phyloP scores from a whole-genome alignment of 2,329 filamentous ascomycete genomes.

The Paecilomyces sp. region DNA sequence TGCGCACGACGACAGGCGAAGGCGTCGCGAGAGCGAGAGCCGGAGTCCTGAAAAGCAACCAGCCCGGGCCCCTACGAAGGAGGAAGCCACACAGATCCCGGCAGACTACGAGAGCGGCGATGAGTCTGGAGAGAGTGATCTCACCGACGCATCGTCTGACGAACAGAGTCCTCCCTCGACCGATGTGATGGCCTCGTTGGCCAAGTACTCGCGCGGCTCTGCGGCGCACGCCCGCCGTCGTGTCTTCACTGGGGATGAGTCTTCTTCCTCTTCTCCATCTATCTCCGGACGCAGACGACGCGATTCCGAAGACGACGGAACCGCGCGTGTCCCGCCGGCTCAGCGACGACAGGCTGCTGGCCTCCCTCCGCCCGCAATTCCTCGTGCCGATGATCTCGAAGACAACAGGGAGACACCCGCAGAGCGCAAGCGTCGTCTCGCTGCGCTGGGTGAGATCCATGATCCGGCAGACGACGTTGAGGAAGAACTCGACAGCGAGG shows the following conservation, averaged over 20 bases:
- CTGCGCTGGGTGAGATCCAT: slow-evolving; percentile 31
- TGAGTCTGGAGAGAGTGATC: slow-evolving; percentile 1
- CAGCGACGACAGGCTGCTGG: slow-evolving; percentile 26
- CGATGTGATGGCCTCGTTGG: slow-evolving; percentile 31
- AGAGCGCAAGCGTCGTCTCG: slow-evolving; percentile 40
- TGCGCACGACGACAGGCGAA: slow-evolving; percentile 17
- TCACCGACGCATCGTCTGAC: slow-evolving; percentile 8
- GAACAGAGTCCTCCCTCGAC: slow-evolving; percentile 20
- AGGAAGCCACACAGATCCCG: slow-evolving; percentile 1
- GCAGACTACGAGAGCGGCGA: slow-evolving; percentile 6
- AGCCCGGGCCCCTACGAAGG: slow-evolving; percentile 5
- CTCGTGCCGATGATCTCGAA: slow-evolving; percentile 16
- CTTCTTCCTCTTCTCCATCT: slow-evolving; percentile 9
- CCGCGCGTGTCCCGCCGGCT: slow-evolving; percentile 33
- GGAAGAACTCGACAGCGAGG: slow-evolving; percentile 15
- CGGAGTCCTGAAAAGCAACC: neutral
- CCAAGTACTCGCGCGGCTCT: slow-evolving; percentile 26
- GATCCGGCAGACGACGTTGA: slow-evolving; percentile 17
- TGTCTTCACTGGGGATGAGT: slow-evolving; percentile 21
- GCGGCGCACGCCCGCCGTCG: slow-evolving; percentile 34
- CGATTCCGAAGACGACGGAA: slow-evolving; percentile 38
- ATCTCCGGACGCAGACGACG: slow-evolving; percentile 13
- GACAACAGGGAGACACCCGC: slow-evolving; percentile 37
- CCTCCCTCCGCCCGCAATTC: slow-evolving; percentile 15
- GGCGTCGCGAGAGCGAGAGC: neutral